A percentile compares a stretch with the other conserved stretches of the same genome.
Conservation (phyloP, 768 basidiomycete species). For the Psilocybe sp. region DNA sequence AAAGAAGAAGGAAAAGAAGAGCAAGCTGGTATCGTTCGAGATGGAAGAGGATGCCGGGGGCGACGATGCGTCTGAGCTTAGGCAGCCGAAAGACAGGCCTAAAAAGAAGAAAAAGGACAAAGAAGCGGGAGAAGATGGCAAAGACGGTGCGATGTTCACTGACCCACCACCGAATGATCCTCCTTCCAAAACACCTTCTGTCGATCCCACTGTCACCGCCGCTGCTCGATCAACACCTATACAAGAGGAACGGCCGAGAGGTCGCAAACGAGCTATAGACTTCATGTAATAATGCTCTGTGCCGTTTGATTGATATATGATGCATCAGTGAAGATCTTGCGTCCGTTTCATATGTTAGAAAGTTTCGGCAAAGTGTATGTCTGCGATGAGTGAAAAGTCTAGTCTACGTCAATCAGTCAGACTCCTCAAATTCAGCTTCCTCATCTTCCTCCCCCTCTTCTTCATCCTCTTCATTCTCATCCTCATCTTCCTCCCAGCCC, state of each 20-base stretch:
- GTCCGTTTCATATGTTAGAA: not conserved
- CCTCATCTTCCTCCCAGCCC: constrained; percentile 23
- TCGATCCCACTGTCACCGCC: constrained; percentile 11
- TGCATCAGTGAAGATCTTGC: not conserved
- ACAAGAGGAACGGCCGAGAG: constrained; percentile 27
- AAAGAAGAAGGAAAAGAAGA: constrained; percentile 42
- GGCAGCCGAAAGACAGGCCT: constrained; percentile 35
- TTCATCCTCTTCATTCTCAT: constrained; percentile 26
- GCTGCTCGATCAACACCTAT: constrained; percentile 14
- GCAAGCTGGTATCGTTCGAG: constrained; percentile 71
- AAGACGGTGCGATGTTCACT: constrained; percentile 65
- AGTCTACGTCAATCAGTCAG: constrained; percentile 8
- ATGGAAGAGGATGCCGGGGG: constrained; percentile 62
- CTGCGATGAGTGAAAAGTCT: not conserved
- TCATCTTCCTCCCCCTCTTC: constrained; percentile 27
- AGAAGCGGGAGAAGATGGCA: constrained; percentile 26
- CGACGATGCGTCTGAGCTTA: constrained; percentile 20
- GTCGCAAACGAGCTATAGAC: constrained; percentile 72
- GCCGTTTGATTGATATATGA: not conserved
- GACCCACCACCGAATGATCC: constrained; percentile 55
- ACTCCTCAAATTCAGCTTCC: constrained; percentile 25
- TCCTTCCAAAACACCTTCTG: constrained; percentile 2
- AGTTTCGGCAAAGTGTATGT: not conserved
- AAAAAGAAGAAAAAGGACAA: constrained; percentile 46
- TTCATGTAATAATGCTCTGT: constrained; percentile 49